These are phyloP conservation scores for Limnanthes douglasii DNA, from an alignment of 345 rosid genomes.

Conservation along the genomic window DNA sequence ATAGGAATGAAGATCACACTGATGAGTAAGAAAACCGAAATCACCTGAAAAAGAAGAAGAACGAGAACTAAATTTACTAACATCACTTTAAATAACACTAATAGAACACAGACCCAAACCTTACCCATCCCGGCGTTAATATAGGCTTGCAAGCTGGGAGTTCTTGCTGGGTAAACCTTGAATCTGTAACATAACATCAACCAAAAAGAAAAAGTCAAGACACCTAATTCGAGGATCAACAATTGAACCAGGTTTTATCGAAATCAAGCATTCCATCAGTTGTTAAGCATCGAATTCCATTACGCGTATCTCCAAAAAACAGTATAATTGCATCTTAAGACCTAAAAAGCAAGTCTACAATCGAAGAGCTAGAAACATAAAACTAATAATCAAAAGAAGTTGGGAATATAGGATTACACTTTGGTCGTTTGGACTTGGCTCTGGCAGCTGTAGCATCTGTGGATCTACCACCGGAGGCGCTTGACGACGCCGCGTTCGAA, in stretches of 20 bases:
- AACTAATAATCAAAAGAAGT: neutral
- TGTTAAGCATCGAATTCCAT: too few relatives aligned
- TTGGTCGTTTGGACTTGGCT: slow-evolving; percentile 83
- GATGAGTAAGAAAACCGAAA: slow-evolving; percentile 74
- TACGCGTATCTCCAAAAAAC: too few relatives aligned
- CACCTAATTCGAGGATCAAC: neutral
- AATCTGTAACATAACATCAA: slow-evolving; percentile 36
- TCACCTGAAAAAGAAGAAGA: slow-evolving; percentile 38
- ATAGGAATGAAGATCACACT: slow-evolving; percentile 90
- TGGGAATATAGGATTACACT: slow-evolving; percentile 37
- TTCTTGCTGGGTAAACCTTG: slow-evolving; percentile 91
- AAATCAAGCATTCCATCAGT: slow-evolving; percentile 10
- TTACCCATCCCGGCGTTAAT: slow-evolving; percentile 94
- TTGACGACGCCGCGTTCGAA: slow-evolving; percentile 48
- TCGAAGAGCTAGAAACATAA: slow-evolving; percentile 1
- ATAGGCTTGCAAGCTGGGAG: slow-evolving; percentile 99
- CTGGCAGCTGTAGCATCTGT: slow-evolving; percentile 61
- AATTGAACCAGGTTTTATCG: neutral
- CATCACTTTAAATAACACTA: neutral
- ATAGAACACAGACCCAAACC: slow-evolving; percentile 2
- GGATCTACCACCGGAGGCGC: slow-evolving; percentile 55
- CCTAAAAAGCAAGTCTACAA: too few relatives aligned
- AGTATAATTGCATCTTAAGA: too few relatives aligned
- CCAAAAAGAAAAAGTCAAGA: neutral
- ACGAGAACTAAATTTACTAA: neutral